phyloP scores from a whole-genome alignment of 768 basidiomycete species.

The Rhizopogon vesiculosus region DNA sequence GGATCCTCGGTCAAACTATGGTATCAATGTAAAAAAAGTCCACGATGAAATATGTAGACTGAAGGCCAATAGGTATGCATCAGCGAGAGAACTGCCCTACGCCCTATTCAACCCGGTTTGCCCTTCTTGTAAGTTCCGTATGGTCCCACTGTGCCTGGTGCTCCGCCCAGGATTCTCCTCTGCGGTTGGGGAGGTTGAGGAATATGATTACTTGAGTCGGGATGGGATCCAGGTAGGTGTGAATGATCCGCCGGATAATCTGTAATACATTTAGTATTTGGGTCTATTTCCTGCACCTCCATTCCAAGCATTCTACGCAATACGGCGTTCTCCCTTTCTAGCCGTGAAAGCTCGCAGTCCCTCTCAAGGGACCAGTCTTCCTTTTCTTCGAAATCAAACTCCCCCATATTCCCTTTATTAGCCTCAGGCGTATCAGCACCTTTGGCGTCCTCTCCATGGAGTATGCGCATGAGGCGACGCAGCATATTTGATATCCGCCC shows the following conservation, averaged over 20 bases:
- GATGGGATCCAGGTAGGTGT: slow-evolving; percentile 9
- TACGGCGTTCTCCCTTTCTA: slow-evolving; percentile 85
- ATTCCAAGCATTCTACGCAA: slow-evolving; percentile 68
- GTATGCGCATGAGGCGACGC: slow-evolving; percentile 62
- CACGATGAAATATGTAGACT: neutral
- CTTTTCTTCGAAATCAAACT: slow-evolving; percentile 24
- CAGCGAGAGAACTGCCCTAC: neutral
- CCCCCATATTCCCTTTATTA: neutral
- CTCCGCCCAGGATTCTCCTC: slow-evolving; percentile 28
- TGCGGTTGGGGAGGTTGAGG: slow-evolving; percentile 6
- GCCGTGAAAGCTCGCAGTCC: slow-evolving; percentile 83
- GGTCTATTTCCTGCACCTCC: slow-evolving; percentile 20
- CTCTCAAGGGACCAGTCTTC: slow-evolving; percentile 79
- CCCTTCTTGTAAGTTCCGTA: slow-evolving; percentile 37
- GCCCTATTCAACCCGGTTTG: neutral
- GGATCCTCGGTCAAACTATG: neutral
- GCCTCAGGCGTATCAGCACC: slow-evolving; percentile 9
- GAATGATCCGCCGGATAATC: slow-evolving; percentile 14
- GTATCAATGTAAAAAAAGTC: neutral
- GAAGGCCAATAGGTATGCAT: neutral
- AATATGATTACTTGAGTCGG: slow-evolving; percentile 5
- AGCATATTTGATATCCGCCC: slow-evolving; percentile 65
- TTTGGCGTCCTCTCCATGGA: slow-evolving; percentile 58
- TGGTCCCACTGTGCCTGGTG: slow-evolving; percentile 33
- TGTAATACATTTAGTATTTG: neutral